A percentile compares a stretch with the other conserved stretches of the same genome.
Conservation (phyloP, 2,329 filamentous ascomycete species). For the Ceratocystis variospora region DNA sequence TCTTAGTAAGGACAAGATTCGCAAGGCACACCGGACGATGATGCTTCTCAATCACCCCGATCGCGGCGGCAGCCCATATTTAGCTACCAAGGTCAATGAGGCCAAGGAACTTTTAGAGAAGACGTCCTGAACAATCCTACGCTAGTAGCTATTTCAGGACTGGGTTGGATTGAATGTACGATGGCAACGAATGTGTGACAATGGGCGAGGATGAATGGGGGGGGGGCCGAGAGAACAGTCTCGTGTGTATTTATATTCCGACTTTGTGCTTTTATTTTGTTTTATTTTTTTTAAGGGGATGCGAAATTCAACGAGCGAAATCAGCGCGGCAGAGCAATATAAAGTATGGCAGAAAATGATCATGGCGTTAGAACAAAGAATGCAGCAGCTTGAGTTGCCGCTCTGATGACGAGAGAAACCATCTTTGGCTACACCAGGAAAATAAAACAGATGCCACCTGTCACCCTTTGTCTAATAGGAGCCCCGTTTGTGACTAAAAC, state of each 20-base stretch:
- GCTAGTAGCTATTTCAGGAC: too few species aligned
- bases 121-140: conserved; percentile 25
- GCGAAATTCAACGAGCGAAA: neutral
- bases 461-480: neutral
- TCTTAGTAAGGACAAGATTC: conserved; percentile 81
- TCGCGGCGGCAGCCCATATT: conserved; percentile 87
- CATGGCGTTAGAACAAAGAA: too few species aligned
- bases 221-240: neutral
- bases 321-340: too few species aligned
- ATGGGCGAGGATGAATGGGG: neutral
- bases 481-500: conserved; percentile 9
- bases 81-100: conserved; percentile 97
- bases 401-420: too few species aligned
- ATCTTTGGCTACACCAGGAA: too few species aligned
- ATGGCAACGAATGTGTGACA: too few species aligned
- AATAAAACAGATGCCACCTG: too few species aligned
- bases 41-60: conserved; percentile 98
- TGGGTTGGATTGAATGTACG: too few species aligned
- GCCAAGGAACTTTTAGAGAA: conserved; percentile 95
- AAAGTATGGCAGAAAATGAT: too few species aligned
- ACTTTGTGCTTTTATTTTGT: neutral
- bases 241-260: conserved; percentile 14
- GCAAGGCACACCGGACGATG: conserved; percentile 85
- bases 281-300: neutral
- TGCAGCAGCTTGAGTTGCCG: too few species aligned